Evolutionary conservation across 176 grass and related monocot genomes (phyloP).

Genomic region (Oryza glumipatula): DNA sequence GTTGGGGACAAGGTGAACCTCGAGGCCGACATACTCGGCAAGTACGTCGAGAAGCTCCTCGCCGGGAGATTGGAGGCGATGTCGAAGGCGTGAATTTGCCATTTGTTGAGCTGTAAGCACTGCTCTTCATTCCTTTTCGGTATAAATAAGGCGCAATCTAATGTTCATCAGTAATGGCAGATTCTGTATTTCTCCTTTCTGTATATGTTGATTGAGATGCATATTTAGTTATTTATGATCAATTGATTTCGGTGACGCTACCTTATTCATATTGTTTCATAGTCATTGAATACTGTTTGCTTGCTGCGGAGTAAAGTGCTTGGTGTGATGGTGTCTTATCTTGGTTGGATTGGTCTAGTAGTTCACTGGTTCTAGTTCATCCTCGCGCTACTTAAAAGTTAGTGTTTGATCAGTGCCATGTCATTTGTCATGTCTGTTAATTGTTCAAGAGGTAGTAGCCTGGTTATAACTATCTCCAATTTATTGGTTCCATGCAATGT

Average conservation of each 20-base stretch:
- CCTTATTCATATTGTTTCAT: neutral
- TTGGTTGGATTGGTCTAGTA: neutral
- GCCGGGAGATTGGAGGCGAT: constrained; percentile 54
- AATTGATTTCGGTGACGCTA: neutral
- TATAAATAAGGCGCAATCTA: neutral
- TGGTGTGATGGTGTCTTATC: neutral
- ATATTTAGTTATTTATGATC: too few relatives aligned
- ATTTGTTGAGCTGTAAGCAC: neutral
- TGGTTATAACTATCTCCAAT: too few relatives aligned
- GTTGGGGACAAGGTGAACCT: constrained; percentile 88
- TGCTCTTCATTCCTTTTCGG: neutral
- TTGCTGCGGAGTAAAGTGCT: neutral
- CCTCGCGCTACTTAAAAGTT: too few relatives aligned
- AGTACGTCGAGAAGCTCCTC: constrained; percentile 92
- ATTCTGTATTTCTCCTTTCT: too few relatives aligned
- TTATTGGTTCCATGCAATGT: too few relatives aligned
- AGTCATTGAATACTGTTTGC: neutral
- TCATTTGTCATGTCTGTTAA: too few relatives aligned
- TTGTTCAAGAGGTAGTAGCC: too few relatives aligned
- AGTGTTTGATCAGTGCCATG: too few relatives aligned
- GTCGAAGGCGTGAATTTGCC: constrained; percentile 21
- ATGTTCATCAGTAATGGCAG: neutral
- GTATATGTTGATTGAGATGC: too few relatives aligned
- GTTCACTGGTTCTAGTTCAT: neutral
- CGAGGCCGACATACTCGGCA: constrained; percentile 92